Evolutionary conservation across 2,329 filamentous ascomycete species (phyloP).

Genomic region (Graphium sp.): DNA sequence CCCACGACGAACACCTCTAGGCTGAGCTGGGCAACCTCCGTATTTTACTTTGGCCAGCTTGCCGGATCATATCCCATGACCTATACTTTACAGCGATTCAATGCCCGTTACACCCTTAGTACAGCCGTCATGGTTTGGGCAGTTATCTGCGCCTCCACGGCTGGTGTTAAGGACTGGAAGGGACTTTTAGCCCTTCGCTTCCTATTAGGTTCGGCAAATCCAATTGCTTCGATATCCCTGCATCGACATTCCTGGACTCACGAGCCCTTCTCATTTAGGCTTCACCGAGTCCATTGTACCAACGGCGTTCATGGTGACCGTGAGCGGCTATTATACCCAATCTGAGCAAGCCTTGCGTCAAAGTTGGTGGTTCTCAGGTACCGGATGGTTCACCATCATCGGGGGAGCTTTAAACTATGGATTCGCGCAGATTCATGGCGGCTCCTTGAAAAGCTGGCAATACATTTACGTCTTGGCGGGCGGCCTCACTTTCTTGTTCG

Average conservation of each 20-base stretch:
- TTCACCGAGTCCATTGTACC: slow-evolving; percentile 49
- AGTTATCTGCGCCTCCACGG: slow-evolving; percentile 49
- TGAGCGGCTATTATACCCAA: slow-evolving; percentile 48
- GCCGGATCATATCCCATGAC: slow-evolving; percentile 59
- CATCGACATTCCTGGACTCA: background rate
- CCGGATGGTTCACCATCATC: slow-evolving; percentile 43
- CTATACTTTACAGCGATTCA: slow-evolving; percentile 51
- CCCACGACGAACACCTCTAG: slow-evolving; percentile 46
- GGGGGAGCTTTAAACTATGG: slow-evolving; percentile 50
- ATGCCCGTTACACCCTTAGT: slow-evolving; percentile 46
- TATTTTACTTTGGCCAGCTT: slow-evolving; percentile 72
- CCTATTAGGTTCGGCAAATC: no score
- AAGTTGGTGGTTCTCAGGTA: slow-evolving; percentile 49
- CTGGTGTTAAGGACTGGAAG: slow-evolving; percentile 42
- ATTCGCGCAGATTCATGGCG: slow-evolving; percentile 43
- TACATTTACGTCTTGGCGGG: slow-evolving; percentile 57
- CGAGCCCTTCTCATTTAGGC: slow-evolving; percentile 11
- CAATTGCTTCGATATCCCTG: no score
- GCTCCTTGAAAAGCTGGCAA: slow-evolving; percentile 44
- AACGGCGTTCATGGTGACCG: slow-evolving; percentile 48
- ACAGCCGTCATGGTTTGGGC: slow-evolving; percentile 49
- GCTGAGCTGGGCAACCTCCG: slow-evolving; percentile 59
- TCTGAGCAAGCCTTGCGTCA: slow-evolving; percentile 46
- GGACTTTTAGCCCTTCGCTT: slow-evolving; percentile 55
- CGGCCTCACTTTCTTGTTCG: slow-evolving; percentile 45